Conservation (phyloP, 441 rosid species). For the Mallotus japonicus region DNA sequence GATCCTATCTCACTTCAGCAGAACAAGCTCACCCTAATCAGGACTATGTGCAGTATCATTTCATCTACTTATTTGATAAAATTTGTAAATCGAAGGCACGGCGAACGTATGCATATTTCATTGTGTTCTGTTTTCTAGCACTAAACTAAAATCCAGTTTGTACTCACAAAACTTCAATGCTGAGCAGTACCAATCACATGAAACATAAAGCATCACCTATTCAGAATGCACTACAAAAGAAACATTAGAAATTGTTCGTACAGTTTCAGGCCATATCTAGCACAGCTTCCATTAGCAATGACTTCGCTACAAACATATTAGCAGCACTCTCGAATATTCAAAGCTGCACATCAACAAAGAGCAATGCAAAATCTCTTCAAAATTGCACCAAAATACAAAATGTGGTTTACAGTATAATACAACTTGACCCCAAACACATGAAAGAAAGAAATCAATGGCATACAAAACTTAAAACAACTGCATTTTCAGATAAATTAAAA, state of each 20-base stretch:
- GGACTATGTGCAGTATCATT: too few species aligned
- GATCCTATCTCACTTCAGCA: too few species aligned
- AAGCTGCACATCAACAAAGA: not conserved
- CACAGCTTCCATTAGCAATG: not conserved
- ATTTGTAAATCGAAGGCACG: not conserved
- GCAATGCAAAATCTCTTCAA: not conserved
- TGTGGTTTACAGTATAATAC: not conserved
- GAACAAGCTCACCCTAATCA: too few species aligned
- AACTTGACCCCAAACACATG: not conserved
- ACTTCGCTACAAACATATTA: not conserved
- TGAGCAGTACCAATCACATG: not conserved
- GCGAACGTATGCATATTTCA: not conserved
- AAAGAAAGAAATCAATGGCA: not conserved
- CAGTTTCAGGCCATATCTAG: slow-evolving; percentile 1
- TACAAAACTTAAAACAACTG: not conserved
- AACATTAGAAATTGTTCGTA: not conserved
- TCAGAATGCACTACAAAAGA: not conserved
- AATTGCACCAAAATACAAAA: not conserved
- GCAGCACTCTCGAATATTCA: not conserved
- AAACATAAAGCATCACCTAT: not conserved
- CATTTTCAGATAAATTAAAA: not conserved
- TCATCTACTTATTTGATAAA: too few species aligned
- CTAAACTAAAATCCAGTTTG: not conserved
- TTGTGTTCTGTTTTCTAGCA: not conserved
- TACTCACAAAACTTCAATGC: not conserved